A percentile compares a stretch with the other conserved stretches of the same genome.
Conservation (phyloP, 352 stramenopile species). For the Phytophthora pisi region DNA sequence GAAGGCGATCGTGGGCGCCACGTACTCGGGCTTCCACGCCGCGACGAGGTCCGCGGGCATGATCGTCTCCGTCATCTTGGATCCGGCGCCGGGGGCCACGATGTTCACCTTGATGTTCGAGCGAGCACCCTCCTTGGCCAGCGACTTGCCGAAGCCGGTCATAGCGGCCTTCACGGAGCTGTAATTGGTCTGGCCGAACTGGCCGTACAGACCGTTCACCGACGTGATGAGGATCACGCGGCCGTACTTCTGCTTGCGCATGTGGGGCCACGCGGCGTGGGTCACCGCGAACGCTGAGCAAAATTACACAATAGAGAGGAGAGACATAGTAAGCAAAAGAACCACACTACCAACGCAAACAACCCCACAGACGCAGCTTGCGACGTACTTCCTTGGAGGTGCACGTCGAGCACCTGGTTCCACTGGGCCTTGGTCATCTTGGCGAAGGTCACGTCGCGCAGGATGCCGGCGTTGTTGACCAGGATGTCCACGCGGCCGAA, state of each 20-base stretch:
- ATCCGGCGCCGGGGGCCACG: slow-evolving; percentile 84
- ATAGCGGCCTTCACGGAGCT: slow-evolving; percentile 91
- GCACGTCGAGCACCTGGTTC: slow-evolving; percentile 84
- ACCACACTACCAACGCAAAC: not conserved
- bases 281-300: slow-evolving; percentile 74
- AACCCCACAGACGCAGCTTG: not conserved
- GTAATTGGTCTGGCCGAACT: slow-evolving; percentile 94
- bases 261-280: slow-evolving; percentile 87
- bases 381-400: slow-evolving; percentile 78
- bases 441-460: slow-evolving; percentile 90
- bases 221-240: slow-evolving; percentile 89
- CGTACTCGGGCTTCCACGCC: slow-evolving; percentile 89
- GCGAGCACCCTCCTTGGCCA: slow-evolving; percentile 85
- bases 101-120: slow-evolving; percentile 91
- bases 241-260: slow-evolving; percentile 91
- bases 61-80: slow-evolving; percentile 87
- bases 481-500: slow-evolving; percentile 85
- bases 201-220: slow-evolving; percentile 88
- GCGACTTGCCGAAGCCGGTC: slow-evolving; percentile 92
- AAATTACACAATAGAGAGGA: slow-evolving; percentile 1
- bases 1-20: slow-evolving; percentile 86
- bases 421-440: slow-evolving; percentile 92
- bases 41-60: slow-evolving; percentile 85
- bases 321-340: not conserved
- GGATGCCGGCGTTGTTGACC: slow-evolving; percentile 95